A percentile compares a stretch with the other conserved stretches of the same genome.
phyloP scores from a whole-genome alignment of 305 asterid genomes.

The Salvia sclarea region DNA sequence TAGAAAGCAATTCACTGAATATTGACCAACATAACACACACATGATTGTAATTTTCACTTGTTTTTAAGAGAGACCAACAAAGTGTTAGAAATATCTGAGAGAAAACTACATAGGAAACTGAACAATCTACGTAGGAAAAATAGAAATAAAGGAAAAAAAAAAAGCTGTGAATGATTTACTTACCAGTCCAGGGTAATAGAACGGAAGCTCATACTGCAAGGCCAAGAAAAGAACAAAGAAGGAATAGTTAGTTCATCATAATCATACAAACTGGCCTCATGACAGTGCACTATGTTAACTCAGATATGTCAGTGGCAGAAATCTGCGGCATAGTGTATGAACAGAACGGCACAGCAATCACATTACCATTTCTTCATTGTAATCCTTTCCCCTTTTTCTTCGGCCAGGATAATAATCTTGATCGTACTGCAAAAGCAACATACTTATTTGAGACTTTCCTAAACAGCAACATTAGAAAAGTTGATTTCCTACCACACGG shows the following conservation, averaged over 20 bases:
- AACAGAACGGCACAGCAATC: constrained; percentile 9
- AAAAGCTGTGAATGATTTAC: constrained; percentile 34
- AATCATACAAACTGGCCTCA: constrained; percentile 12
- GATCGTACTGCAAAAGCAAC: constrained; percentile 66
- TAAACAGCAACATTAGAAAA: constrained; percentile 5
- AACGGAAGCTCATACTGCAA: constrained; percentile 96
- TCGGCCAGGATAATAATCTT: constrained; percentile 96
- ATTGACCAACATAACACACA: background rate
- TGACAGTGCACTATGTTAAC: constrained; percentile 8
- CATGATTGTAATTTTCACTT: background rate
- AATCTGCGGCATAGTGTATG: background rate
- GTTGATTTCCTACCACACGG: background rate
- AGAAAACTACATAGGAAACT: background rate
- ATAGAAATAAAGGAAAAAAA: background rate
- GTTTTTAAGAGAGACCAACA: background rate
- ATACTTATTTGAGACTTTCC: constrained; percentile 25
- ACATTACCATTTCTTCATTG: constrained; percentile 78
- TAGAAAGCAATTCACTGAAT: constrained; percentile 2
- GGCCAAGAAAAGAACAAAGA: constrained; percentile 32
- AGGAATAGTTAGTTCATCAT: constrained; percentile 35
- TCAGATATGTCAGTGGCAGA: background rate
- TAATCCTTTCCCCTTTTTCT: constrained; percentile 96
- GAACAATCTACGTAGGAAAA: background rate
- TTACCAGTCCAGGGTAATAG: constrained; percentile 95
- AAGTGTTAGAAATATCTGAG: constrained; percentile 19